Evolutionary conservation across 2,329 filamentous ascomycete species (phyloP).

Genomic region (Colletotrichum coccodes): DNA sequence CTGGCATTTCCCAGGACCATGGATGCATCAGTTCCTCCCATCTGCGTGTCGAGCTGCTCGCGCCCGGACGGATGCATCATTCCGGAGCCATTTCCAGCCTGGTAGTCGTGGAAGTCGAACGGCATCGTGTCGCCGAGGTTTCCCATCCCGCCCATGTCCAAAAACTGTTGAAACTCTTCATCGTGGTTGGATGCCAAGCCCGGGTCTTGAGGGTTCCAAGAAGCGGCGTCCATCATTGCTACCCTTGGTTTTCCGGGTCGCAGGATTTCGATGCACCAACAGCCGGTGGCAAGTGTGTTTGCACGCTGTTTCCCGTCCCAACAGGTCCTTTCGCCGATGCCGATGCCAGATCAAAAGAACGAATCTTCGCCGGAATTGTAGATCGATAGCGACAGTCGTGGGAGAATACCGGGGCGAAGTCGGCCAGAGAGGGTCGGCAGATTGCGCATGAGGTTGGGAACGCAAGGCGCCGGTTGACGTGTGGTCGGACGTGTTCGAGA

Average conservation of each 20-base stretch:
- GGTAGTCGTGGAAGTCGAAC: conserved; percentile 70
- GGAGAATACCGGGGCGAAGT: background rate
- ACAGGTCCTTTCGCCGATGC: background rate
- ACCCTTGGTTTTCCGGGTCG: conserved; percentile 32
- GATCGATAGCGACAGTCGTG: conserved; percentile 17
- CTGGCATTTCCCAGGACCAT: conserved; percentile 43
- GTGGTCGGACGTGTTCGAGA: conserved; percentile 18
- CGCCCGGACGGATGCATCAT: conserved; percentile 51
- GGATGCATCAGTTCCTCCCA: conserved; percentile 56
- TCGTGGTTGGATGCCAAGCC: conserved; percentile 61
- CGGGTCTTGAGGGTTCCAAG: conserved; percentile 68
- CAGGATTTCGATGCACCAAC: background rate
- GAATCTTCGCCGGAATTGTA: background rate
- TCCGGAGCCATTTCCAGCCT: conserved; percentile 47
- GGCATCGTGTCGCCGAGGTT: conserved; percentile 63
- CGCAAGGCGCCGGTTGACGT: conserved; percentile 8
- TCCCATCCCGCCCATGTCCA: conserved; percentile 68
- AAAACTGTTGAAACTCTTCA: conserved; percentile 73
- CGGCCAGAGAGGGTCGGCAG: background rate
- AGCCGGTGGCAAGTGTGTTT: background rate
- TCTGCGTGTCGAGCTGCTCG: conserved; percentile 59
- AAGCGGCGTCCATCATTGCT: conserved; percentile 62
- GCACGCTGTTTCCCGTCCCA: background rate
- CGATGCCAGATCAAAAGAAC: background rate
- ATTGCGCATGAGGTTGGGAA: conserved; percentile 9